These are phyloP conservation scores for Fusarium euwallaceae DNA, from an alignment of 2,329 filamentous ascomycete genomes.

Conservation along the genomic window DNA sequence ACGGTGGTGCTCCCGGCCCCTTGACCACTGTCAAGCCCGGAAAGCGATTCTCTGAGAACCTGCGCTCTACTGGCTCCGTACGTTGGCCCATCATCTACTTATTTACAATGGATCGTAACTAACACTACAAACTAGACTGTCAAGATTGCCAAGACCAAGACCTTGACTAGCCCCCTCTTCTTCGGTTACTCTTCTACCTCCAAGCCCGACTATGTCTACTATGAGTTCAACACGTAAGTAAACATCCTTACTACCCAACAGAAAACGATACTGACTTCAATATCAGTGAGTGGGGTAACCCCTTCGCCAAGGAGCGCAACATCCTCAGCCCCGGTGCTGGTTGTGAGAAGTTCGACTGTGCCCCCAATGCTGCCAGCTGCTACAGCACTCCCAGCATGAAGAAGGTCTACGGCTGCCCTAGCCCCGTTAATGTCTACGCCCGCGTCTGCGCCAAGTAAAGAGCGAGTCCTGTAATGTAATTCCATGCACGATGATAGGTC, in stretches of 20 bases:
- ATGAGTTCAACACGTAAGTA: constrained; percentile 54
- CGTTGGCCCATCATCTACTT: neutral
- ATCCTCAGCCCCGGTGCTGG: constrained; percentile 53
- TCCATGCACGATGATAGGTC: neutral
- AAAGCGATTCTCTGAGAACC: constrained; percentile 53
- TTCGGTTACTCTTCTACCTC: constrained; percentile 57
- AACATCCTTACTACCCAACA: neutral
- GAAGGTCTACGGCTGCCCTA: constrained; percentile 58
- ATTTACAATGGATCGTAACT: neutral
- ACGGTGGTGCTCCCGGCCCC: constrained; percentile 48
- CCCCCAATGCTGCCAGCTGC: constrained; percentile 51
- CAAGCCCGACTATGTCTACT: constrained; percentile 56
- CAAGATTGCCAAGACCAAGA: constrained; percentile 56
- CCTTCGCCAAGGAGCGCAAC: constrained; percentile 54
- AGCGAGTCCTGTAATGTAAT: neutral
- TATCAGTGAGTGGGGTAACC: constrained; percentile 51
- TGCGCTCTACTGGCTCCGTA: constrained; percentile 54
- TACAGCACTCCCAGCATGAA: constrained; percentile 55
- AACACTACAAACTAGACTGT: constrained; percentile 54
- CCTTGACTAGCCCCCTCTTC: constrained; percentile 54
- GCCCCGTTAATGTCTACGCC: constrained; percentile 54
- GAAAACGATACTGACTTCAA: neutral
- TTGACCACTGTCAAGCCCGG: constrained; percentile 51
- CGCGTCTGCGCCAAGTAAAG: constrained; percentile 46
- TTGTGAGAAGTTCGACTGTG: constrained; percentile 56